Evolutionary conservation across 192 early-diverging fungal genomes (phyloP), one percentile per base, ranked within the genome.

Genomic region (Jimgerdemannia flammicorona): DNA sequence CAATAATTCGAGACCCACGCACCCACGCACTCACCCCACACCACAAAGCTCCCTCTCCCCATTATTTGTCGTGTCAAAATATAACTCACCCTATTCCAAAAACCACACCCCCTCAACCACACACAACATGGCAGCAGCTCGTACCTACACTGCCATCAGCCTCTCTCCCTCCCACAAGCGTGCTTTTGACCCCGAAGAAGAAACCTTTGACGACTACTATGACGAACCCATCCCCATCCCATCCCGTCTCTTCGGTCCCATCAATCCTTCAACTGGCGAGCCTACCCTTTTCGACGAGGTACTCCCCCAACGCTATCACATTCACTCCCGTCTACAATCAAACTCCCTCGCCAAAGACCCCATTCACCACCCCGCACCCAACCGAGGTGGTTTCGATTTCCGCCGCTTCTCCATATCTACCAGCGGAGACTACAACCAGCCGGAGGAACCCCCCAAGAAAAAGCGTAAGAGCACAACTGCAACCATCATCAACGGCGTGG

Each of bases 401-500:
- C 49, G 49, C 2, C 49, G 49, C 6, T 59, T 59, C 14, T 59
- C 49, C 49, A 59, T 59, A 59, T 14, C 49, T 29, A 29, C 29
- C 49, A 59, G 49, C 49, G 49, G 2, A 0, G 49, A 59, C 6
- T 59, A 59, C 49, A 59, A 10, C 49, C 49, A 59, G 49, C 8
- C 49, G 6, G 49, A 59, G 14, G 80, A 81, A 44, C 80, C 80
- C 17, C 80, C 80, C 17, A 76, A 72, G 69, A 81, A 81, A 64
- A 7, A 71, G 20, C 72, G 73, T 41, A 70, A 77, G 40, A 78
- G 77, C 14, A 59, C 80, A 3, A 77, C 80, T 19, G 77, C 80
- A 0, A 69, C 74, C n/a, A 59, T 81, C 7, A 44, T 81, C 19
- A 77, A 77, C 40, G 80, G 77, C 64, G 80, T 77, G 3, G 40